Conservation (phyloP, 2,329 filamentous ascomycete species). For the Scedosporium dehoogii region DNA sequence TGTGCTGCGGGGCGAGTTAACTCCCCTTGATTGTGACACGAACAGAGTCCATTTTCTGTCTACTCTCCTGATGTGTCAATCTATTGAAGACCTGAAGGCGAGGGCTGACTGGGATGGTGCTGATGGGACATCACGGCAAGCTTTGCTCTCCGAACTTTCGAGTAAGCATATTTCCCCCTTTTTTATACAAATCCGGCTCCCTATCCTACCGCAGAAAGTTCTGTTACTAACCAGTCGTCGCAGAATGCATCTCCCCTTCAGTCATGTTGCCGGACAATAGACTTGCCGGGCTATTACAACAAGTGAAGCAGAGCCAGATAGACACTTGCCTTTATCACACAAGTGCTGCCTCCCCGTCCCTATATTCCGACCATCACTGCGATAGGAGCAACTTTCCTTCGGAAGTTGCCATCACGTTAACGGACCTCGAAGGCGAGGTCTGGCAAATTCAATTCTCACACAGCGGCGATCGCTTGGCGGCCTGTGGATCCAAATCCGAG, state of each 20-base stretch:
- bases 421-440: conserved; percentile 62
- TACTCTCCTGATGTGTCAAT: conserved; percentile 80
- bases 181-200: not conserved
- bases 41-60: conserved; percentile 59
- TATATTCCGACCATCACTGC: conserved; percentile 84
- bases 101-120: conserved; percentile 84
- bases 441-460: conserved; percentile 91
- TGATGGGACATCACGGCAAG: conserved; percentile 60
- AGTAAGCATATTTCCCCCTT: conserved; percentile 44
- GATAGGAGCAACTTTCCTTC: conserved; percentile 71
- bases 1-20: conserved; percentile 81
- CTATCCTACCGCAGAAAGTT: not conserved
- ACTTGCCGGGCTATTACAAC: conserved; percentile 67
- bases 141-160: conserved; percentile 71
- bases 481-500: conserved; percentile 63
- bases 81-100: conserved; percentile 62
- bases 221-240: not conserved
- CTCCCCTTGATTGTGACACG: conserved; percentile 72
- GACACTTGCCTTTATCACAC: conserved; percentile 84
- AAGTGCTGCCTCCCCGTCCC: conserved; percentile 62
- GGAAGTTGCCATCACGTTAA: conserved; percentile 58
- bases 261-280: conserved; percentile 95
- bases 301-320: conserved; percentile 78
- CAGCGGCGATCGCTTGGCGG: conserved; percentile 72
- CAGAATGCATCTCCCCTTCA: conserved; percentile 84